phyloP scores from a whole-genome alignment of 768 basidiomycete genomes.

The Psilocybe azurescens region DNA sequence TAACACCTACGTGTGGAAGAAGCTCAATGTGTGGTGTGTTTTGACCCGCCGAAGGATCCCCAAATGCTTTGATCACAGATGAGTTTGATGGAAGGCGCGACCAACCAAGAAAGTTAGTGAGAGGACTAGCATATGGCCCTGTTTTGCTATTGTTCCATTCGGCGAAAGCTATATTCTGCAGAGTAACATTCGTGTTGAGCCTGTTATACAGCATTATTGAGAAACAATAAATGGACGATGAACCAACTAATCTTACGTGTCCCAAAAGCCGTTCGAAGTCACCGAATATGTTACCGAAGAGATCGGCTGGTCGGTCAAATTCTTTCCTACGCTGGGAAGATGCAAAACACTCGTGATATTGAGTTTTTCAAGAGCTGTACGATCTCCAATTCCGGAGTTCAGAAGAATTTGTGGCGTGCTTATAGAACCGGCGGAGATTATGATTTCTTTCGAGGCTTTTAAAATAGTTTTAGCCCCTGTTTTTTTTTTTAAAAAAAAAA shows the following conservation, averaged over 20 bases:
- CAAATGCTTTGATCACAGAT: neutral
- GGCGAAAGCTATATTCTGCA: slow-evolving; percentile 25
- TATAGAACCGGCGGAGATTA: slow-evolving; percentile 46
- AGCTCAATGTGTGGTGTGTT: slow-evolving; percentile 2
- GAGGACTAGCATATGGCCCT: neutral
- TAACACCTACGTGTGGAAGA: neutral
- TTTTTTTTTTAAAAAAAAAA: neutral
- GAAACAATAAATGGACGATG: neutral
- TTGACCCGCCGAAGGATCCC: neutral
- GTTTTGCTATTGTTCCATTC: slow-evolving; percentile 25
- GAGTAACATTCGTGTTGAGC: slow-evolving; percentile 27
- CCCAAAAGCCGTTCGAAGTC: slow-evolving; percentile 23
- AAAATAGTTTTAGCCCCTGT: slow-evolving; percentile 6
- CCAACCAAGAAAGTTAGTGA: neutral
- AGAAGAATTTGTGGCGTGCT: slow-evolving; percentile 42
- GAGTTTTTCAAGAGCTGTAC: slow-evolving; percentile 23
- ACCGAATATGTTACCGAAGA: slow-evolving; percentile 28
- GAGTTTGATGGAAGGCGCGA: neutral
- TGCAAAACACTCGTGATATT: slow-evolving; percentile 33
- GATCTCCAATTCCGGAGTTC: slow-evolving; percentile 41
- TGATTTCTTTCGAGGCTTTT: slow-evolving; percentile 56
- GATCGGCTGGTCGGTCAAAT: slow-evolving; percentile 40
- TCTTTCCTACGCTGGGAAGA: slow-evolving; percentile 42
- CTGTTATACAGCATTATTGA: slow-evolving; percentile 2
- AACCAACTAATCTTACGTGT: neutral